Evolutionary conservation across 2,329 filamentous ascomycete species (phyloP).

Genomic region (Penicillium sp.): DNA sequence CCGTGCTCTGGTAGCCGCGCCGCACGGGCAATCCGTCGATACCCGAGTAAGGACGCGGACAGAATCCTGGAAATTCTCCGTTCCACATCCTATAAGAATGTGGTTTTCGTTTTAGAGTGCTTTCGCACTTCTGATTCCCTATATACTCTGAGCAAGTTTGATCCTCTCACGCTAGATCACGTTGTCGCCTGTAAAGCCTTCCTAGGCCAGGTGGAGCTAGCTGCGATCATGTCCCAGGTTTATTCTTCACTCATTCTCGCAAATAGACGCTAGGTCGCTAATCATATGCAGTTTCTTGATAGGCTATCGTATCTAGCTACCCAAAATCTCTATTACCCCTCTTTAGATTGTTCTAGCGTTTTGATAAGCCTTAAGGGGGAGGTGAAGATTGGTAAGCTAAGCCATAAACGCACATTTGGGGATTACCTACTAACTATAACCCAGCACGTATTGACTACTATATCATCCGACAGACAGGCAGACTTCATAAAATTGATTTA

Average conservation of each 20-base stretch:
- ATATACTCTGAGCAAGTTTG: conserved; percentile 13
- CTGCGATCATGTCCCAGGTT: conserved; percentile 21
- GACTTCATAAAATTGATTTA: not conserved
- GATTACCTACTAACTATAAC: not conserved
- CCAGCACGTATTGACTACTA: not conserved
- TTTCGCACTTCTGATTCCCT: conserved; percentile 9
- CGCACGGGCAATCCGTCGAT: not conserved
- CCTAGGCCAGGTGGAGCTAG: conserved; percentile 18
- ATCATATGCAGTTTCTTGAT: not conserved
- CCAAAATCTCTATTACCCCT: conserved; percentile 12
- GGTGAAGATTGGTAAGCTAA: conserved; percentile 24
- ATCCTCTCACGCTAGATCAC: conserved; percentile 16
- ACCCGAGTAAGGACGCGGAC: not conserved
- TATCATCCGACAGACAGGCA: not conserved
- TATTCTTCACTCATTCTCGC: not conserved
- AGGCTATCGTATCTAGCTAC: not conserved
- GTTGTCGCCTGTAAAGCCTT: conserved; percentile 16
- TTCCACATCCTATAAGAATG: conserved; percentile 11
- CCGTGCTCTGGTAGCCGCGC: conserved; percentile 1
- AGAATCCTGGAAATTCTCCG: conserved; percentile 5
- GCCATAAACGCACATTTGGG: not conserved
- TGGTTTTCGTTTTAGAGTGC: conserved; percentile 4
- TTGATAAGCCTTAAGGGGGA: conserved; percentile 20
- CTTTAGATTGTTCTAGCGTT: conserved; percentile 25
- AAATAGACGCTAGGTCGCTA: too few species aligned